Evolutionary conservation across 2,329 filamentous ascomycete species (phyloP), one percentile per base, ranked within the genome.

Genomic region (Colletotrichum agaves): DNA sequence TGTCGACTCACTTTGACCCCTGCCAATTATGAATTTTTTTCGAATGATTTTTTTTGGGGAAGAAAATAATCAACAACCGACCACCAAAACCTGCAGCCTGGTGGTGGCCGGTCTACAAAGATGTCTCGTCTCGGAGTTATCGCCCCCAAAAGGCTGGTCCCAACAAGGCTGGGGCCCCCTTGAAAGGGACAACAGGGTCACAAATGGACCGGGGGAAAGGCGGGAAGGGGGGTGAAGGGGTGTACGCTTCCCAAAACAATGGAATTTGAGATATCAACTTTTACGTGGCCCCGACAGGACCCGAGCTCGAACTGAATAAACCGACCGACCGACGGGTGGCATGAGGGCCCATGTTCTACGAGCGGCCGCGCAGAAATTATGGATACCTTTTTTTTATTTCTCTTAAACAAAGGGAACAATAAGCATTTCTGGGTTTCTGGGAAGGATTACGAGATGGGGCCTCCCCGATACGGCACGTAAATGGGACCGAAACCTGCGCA

Each of bases 361-460:
- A 37, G 31, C 23, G 31, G 31, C 50, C 50, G 27, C 50, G 31
- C 50, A 35, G 39, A 44, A 23, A 10, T 17, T 23, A 47, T 17
- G 19, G 33, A 37, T 35, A 21, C 19, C n/a, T 23, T 13, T 49
- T 27, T 27, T 23, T 23, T 15, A n/a, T n/a, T n/a, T n/a, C n/a
- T 49, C 35, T 27, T 1, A 7, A 7, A 64, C 55, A 60, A 53
- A 64, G 62, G 62, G 63, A 66, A 62, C 63, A 66, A 61, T 62
- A 66, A 67, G 64, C 64, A 27, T 7, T 7, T 27, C 27, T 27
- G 27, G 27, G 59, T 67, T 47, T 37, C 21, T 59, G 64, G 53
- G 53, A 53, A 47, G 53, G 53, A 46, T 64, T 67, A 67, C 64
- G 64, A 64, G 52, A 67, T 63, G 50, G 31, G 50, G 50, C 39